phyloP scores from a whole-genome alignment of 345 rosid genomes.

The Eucalyptus urophylla region DNA sequence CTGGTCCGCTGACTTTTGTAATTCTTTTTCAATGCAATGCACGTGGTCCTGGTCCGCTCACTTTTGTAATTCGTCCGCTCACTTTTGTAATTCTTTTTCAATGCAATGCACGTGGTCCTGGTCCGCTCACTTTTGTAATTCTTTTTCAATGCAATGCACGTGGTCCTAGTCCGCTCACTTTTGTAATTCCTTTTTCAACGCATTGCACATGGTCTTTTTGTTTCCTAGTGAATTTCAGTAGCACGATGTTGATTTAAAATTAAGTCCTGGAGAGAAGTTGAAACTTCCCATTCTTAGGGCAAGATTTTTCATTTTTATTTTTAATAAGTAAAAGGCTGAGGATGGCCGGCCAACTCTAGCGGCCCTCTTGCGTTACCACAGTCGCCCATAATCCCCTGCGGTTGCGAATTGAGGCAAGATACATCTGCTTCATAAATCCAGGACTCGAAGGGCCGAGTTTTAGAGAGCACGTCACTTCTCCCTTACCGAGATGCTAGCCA shows the following conservation, averaged over 20 bases:
- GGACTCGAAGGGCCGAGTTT: too few relatives aligned
- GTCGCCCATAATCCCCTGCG: background rate
- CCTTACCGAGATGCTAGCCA: background rate
- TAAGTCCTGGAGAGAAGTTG: background rate
- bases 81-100: too few relatives aligned
- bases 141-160: background rate
- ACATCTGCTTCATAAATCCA: too few relatives aligned
- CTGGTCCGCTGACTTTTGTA: background rate
- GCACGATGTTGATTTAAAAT: background rate
- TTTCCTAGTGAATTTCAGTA: background rate
- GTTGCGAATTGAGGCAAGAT: background rate
- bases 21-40: background rate
- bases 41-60: background rate
- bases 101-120: background rate
- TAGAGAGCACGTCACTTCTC: too few relatives aligned
- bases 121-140: background rate
- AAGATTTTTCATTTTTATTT: fast-evolving
- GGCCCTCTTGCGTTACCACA: background rate
- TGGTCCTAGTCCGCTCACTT: background rate
- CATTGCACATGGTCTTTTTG: background rate
- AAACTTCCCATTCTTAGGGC: background rate
- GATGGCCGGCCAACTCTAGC: background rate
- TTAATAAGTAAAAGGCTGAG: background rate
- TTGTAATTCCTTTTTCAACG: background rate
- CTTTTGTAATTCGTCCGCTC: background rate